Evolutionary conservation across 164 flowering plant species (phyloP).

Genomic region (Aristolochia californica): DNA sequence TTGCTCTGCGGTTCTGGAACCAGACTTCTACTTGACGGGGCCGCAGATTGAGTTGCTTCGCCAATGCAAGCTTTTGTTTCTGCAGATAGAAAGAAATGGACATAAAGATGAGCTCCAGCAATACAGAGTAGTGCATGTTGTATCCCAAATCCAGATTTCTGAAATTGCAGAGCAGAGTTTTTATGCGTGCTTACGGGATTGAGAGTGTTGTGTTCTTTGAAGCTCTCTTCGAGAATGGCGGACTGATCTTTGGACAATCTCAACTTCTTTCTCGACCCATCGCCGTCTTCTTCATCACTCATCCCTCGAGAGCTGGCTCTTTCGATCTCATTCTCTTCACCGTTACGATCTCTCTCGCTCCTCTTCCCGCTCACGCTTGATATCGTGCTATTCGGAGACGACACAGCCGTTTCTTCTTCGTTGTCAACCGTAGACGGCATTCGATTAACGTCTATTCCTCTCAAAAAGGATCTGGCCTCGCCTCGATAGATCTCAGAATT

Average conservation of each 20-base stretch:
- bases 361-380: slow-evolving; percentile 58
- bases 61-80: slow-evolving; percentile 81
- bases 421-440: slow-evolving; percentile 4
- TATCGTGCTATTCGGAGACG: slow-evolving; percentile 58
- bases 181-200: slow-evolving; percentile 54
- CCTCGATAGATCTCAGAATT: slow-evolving; percentile 6
- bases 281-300: slow-evolving; percentile 83
- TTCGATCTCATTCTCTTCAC: slow-evolving; percentile 33
- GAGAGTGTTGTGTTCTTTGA: slow-evolving; percentile 77
- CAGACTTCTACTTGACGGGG: slow-evolving; percentile 88
- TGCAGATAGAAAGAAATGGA: slow-evolving; percentile 16
- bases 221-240: slow-evolving; percentile 70
- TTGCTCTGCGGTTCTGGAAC: slow-evolving; percentile 88
- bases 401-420: slow-evolving; percentile 11
- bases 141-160: too few relatives aligned
- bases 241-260: slow-evolving; percentile 78
- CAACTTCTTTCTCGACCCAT: slow-evolving; percentile 63
- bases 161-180: too few relatives aligned
- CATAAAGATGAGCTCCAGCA: slow-evolving; percentile 1
- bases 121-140: too few relatives aligned
- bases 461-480: slow-evolving; percentile 7
- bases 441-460: slow-evolving; percentile 18
- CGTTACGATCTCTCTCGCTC: slow-evolving; percentile 30
- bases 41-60: slow-evolving; percentile 56
- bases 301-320: slow-evolving; percentile 47